Conservation (phyloP, 257 asterid genomes). For the Agastache rugosa region DNA sequence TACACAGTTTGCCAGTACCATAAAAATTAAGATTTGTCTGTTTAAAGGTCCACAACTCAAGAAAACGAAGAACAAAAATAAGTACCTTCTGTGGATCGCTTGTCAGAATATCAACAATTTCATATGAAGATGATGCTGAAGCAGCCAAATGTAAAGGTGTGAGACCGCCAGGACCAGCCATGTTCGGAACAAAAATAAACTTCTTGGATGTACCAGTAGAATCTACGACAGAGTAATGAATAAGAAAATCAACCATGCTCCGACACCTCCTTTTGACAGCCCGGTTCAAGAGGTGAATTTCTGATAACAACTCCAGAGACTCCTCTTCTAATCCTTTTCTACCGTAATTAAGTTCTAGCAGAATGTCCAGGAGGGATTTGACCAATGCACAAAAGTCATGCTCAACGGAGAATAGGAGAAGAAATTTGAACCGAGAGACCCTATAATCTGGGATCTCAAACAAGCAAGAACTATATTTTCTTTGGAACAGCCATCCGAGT, state of each 20-base stretch:
- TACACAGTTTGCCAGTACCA: constrained; percentile 29
- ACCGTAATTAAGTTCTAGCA: constrained; percentile 66
- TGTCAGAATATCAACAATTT: constrained; percentile 72
- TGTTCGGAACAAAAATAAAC: constrained; percentile 62
- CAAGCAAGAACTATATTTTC: constrained; percentile 59
- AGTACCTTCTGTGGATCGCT: constrained; percentile 82
- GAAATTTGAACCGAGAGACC: constrained; percentile 69
- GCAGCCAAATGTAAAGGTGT: constrained; percentile 93
- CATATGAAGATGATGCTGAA: constrained; percentile 58
- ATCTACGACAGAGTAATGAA: constrained; percentile 51
- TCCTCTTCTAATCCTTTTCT: constrained; percentile 54
- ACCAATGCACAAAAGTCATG: constrained; percentile 73
- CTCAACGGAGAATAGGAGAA: constrained; percentile 77
- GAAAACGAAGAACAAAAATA: neutral
- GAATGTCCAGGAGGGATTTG: constrained; percentile 69
- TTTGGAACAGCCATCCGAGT: constrained; percentile 92
- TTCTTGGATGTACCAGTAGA: constrained; percentile 45
- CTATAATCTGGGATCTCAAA: constrained; percentile 57
- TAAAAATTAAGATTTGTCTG: neutral
- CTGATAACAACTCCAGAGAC: constrained; percentile 73
- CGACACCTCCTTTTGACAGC: constrained; percentile 76
- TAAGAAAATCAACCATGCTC: constrained; percentile 66
- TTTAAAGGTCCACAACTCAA: neutral
- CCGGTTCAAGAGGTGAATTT: constrained; percentile 75
- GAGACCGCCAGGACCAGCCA: constrained; percentile 86